Evolutionary conservation across 2,329 filamentous ascomycete genomes (phyloP).

Genomic region (Talaromyces pinophilus): DNA sequence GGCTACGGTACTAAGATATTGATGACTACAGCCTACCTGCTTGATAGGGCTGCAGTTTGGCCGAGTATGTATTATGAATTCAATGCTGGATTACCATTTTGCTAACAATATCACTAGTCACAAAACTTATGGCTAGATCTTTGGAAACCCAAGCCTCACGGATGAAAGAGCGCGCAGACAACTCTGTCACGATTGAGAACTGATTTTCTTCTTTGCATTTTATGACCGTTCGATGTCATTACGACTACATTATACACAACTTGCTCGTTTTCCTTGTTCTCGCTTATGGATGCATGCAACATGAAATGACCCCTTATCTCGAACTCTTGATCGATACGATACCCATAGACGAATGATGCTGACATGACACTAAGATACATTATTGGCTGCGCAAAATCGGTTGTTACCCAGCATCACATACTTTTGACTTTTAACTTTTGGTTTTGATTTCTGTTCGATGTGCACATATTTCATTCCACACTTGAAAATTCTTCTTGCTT

Average conservation of each 20-base stretch:
- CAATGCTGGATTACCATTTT: neutral
- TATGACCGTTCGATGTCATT: slow-evolving; percentile 7
- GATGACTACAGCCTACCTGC: slow-evolving; percentile 79
- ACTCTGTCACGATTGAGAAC: slow-evolving; percentile 35
- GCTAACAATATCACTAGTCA: slow-evolving; percentile 50
- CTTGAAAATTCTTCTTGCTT: neutral
- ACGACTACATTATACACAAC: slow-evolving; percentile 17
- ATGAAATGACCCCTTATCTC: slow-evolving; percentile 13
- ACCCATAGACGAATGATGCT: slow-evolving; percentile 23
- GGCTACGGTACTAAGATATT: slow-evolving; percentile 85
- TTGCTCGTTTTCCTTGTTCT: slow-evolving; percentile 13
- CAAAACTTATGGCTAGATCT: slow-evolving; percentile 68
- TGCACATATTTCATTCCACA: neutral
- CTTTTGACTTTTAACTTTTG: neutral
- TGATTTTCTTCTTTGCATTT: slow-evolving; percentile 25
- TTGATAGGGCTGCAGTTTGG: slow-evolving; percentile 90
- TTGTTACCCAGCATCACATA: neutral
- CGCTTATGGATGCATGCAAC: slow-evolving; percentile 10
- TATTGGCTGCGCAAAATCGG: neutral
- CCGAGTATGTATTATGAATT: slow-evolving; percentile 63
- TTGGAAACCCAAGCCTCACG: slow-evolving; percentile 65
- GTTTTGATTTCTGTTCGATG: neutral
- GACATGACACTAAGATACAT: slow-evolving; percentile 16
- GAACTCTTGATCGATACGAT: slow-evolving; percentile 21
- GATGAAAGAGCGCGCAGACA: slow-evolving; percentile 60